Evolutionary conservation across 2,329 filamentous ascomycete species (phyloP).

Genomic region (Alternaria rosae): DNA sequence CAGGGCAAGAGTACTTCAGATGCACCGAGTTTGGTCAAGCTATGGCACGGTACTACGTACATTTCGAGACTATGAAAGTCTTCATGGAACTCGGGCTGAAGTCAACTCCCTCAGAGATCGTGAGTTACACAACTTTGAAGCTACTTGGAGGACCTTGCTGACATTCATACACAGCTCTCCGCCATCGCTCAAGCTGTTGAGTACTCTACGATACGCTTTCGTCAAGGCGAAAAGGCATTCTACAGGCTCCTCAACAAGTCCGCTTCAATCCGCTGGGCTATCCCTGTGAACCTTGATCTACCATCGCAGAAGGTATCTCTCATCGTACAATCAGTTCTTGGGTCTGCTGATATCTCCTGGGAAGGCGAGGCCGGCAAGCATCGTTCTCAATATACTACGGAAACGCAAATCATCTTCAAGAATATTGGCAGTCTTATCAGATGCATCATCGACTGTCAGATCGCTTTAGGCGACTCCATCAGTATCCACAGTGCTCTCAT

Average conservation of each 20-base stretch:
- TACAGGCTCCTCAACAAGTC: constrained; percentile 78
- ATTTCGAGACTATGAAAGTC: constrained; percentile 79
- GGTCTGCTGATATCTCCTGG: constrained; percentile 63
- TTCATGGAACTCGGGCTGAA: constrained; percentile 69
- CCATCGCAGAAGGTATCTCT: constrained; percentile 78
- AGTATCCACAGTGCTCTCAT: constrained; percentile 75
- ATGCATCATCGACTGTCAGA: constrained; percentile 78
- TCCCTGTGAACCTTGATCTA: constrained; percentile 71
- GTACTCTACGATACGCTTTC: constrained; percentile 75
- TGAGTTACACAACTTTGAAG: constrained; percentile 52
- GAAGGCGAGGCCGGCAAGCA: constrained; percentile 65
- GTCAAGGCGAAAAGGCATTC: constrained; percentile 70
- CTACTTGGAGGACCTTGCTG: not conserved
- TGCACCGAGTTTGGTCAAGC: constrained; percentile 77
- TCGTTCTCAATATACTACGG: constrained; percentile 64
- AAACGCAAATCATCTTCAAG: constrained; percentile 71
- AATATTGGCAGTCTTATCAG: constrained; percentile 73
- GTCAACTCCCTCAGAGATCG: constrained; percentile 71
- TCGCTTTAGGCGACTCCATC: constrained; percentile 68
- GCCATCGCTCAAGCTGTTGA: constrained; percentile 73
- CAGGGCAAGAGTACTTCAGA: constrained; percentile 57
- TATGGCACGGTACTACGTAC: constrained; percentile 84
- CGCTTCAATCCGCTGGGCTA: constrained; percentile 71
- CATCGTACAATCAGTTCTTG: constrained; percentile 78
- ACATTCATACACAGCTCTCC: constrained; percentile 62